Base-by-base conservation (phyloP, 768 basidiomycete species). In the Agrocybe pediades region DNA sequence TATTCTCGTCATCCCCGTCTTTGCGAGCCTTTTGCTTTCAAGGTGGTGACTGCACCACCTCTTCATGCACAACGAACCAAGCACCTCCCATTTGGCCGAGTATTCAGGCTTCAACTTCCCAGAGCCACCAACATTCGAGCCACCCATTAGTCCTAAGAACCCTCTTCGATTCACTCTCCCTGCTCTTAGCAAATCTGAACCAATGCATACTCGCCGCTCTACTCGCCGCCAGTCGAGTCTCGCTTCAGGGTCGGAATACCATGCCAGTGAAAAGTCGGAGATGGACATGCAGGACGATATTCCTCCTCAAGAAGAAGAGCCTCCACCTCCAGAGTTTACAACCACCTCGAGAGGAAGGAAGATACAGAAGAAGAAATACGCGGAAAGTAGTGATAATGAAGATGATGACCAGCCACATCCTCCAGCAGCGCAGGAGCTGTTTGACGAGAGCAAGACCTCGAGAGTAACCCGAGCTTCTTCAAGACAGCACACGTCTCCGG, bases 171-270 rank as follows among this genome's bases (percentile, higher is more conserved):
- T 13, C 3, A 15, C 33, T 36, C 33, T n/a, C n/a, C n/a, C n/a
- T n/a, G n/a, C n/a, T n/a, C n/a, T n/a, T n/a, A n/a, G n/a, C n/a
- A n/a, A n/a, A n/a, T n/a, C 61, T 50, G 47, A 55, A 41, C 48
- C 59, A 42, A 62, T 63, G 58, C 53, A 64, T 20, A 67, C 70
- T 42, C 73, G 78, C 40, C 71, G 73, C 21, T 74, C 72, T 0
- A 65, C 61, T 26, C 70, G 73, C 33, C 65, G 68, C 25, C 65
- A 61, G 11, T 66, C 66, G n/a, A 72, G 73, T 13, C 66, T 65
- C 20, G 65, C 70, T 39, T 80, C 78, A 44, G 79, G 77, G 17
- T 81, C 79, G 3, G 78, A 80, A 62, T 82, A 81, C 61, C 71
- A 76, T 51, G 75, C 70, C 51, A 78, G 78, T 50, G 79, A 79